Percentiles rank a stretch among this genome's conserved stretches.
These are phyloP conservation scores for Acer saccharum DNA, from an alignment of 345 rosid genomes.

Conservation along the genomic window DNA sequence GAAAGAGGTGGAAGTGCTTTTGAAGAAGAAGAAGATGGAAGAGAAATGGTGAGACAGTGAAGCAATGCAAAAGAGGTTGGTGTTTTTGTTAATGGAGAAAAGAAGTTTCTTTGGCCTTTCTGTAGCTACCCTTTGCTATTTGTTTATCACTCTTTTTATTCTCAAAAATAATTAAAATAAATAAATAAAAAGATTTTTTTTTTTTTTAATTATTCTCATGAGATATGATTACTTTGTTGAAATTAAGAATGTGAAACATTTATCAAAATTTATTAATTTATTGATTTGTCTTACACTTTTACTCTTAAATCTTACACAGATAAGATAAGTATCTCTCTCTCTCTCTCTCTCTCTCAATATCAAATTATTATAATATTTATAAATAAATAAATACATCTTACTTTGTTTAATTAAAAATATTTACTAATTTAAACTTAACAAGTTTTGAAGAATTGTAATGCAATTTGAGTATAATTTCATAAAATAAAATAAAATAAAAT, in stretches of 20 bases:
- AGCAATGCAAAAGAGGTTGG: slow-evolving; percentile 18
- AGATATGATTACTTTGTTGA: not conserved
- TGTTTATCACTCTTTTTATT: not conserved
- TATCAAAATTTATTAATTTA: no score
- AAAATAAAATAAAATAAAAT: no score
- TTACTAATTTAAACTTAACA: no score
- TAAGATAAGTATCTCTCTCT: no score
- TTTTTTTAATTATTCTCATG: not conserved
- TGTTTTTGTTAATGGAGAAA: slow-evolving; percentile 37
- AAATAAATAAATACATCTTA: no score
- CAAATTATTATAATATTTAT: no score
- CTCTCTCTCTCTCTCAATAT: no score
- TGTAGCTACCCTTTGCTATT: slow-evolving; percentile 25
- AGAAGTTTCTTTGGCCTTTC: slow-evolving; percentile 58
- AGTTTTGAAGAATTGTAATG: no score
- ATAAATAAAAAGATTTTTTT: not conserved
- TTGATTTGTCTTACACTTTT: not conserved
- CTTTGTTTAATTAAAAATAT: no score
- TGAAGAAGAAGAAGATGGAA: not conserved
- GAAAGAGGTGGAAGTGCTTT: not conserved
- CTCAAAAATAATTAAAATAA: not conserved
- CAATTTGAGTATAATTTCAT: no score
- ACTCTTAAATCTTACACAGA: not conserved
- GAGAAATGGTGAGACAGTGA: slow-evolving; percentile 3
- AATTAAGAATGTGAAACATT: not conserved